Percentiles rank a stretch among this genome's conserved stretches.
phyloP scores from a whole-genome alignment of 2,329 filamentous ascomycete genomes.

The Botrytis medusae region DNA sequence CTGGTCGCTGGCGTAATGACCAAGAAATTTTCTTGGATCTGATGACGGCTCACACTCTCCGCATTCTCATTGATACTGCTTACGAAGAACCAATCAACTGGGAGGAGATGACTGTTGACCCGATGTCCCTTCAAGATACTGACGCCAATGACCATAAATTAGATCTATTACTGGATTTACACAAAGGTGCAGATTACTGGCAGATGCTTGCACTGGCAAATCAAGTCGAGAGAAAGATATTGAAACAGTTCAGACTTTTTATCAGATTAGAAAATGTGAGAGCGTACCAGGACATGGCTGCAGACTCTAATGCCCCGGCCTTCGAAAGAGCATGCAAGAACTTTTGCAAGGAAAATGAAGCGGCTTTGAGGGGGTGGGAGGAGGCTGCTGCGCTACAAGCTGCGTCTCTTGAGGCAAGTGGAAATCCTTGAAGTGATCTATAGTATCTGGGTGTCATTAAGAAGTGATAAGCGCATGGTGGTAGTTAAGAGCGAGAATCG shows the following conservation, averaged over 20 bases:
- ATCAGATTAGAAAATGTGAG: slow-evolving; percentile 32
- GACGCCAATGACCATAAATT: slow-evolving; percentile 28
- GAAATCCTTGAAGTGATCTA: not conserved
- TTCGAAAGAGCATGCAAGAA: slow-evolving; percentile 25
- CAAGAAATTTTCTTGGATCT: not conserved
- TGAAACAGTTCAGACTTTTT: slow-evolving; percentile 26
- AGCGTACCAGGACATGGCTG: slow-evolving; percentile 22
- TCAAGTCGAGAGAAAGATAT: slow-evolving; percentile 30
- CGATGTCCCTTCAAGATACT: slow-evolving; percentile 18
- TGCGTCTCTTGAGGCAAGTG: not conserved
- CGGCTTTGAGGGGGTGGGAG: not conserved
- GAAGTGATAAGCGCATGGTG: too few relatives aligned
- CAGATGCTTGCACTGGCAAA: slow-evolving; percentile 26
- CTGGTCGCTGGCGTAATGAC: not conserved
- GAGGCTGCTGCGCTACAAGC: not conserved
- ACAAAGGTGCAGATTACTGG: slow-evolving; percentile 33
- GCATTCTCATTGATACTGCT: slow-evolving; percentile 3
- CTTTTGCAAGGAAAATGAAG: slow-evolving; percentile 26
- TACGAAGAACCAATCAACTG: slow-evolving; percentile 15
- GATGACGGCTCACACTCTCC: not conserved
- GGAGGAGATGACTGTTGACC: slow-evolving; percentile 21
- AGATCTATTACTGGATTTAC: slow-evolving; percentile 31
- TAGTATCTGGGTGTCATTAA: not conserved
- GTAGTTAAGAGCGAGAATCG: not conserved
- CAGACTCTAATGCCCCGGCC: slow-evolving; percentile 19